A percentile compares a stretch with the other conserved stretches of the same genome.
Evolutionary conservation across 257 asterid genomes (phyloP).

Genomic region (Rehmannia glutinosa): DNA sequence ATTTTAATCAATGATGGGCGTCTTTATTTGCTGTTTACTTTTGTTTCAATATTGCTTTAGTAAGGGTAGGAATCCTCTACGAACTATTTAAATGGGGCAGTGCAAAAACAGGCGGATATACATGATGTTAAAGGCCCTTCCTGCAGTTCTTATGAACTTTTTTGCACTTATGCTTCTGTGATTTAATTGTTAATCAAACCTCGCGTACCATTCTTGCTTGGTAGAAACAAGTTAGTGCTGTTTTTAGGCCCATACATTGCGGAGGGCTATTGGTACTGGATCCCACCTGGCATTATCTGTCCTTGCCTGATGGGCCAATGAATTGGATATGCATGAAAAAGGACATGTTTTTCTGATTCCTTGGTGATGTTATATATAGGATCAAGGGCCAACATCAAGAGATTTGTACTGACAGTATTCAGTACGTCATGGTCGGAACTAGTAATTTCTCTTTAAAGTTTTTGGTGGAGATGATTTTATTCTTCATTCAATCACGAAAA

Average conservation of each 20-base stretch:
- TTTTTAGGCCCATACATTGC: not conserved
- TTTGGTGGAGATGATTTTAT: too few species aligned
- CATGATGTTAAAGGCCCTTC: not conserved
- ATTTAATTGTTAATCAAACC: not conserved
- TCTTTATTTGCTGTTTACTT: conserved; percentile 1
- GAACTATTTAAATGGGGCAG: not conserved
- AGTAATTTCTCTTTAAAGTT: too few species aligned
- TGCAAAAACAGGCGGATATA: not conserved
- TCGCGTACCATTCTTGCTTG: not conserved
- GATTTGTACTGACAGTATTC: not conserved
- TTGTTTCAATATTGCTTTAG: conserved; percentile 8
- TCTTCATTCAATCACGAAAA: too few species aligned
- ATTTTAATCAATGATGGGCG: conserved; percentile 8
- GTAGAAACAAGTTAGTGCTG: not conserved
- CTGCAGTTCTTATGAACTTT: not conserved
- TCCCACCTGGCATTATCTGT: not conserved
- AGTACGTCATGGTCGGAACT: too few species aligned
- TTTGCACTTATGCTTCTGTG: not conserved
- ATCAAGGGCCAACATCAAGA: not conserved
- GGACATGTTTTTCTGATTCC: not conserved
- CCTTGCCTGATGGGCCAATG: not conserved
- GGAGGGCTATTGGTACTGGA: not conserved
- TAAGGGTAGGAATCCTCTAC: not conserved
- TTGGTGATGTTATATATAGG: not conserved
- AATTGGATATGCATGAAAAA: not conserved